phyloP scores from a whole-genome alignment of 73 alveolate species.

The Paramecium sonneborni region DNA sequence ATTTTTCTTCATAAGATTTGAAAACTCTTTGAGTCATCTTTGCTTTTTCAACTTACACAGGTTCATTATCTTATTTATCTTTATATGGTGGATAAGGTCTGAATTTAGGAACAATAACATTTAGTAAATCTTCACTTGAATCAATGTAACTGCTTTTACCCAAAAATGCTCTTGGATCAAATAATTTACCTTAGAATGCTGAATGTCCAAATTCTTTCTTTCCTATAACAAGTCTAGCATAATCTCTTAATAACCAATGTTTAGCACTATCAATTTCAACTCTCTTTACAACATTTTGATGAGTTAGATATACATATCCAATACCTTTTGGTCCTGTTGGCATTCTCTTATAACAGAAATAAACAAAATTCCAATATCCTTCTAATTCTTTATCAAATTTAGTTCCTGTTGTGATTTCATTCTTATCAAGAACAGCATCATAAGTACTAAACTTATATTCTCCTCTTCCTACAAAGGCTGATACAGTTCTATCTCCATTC shows the following conservation, averaged over 20 bases:
- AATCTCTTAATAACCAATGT: conserved; percentile 56
- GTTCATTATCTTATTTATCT: conserved; percentile 54
- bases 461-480: conserved; percentile 20
- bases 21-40: conserved; percentile 1
- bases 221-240: conserved; percentile 29
- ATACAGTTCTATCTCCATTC: conserved; percentile 36
- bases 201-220: conserved; percentile 51
- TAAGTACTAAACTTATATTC: conserved; percentile 2
- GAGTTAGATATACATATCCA: conserved; percentile 30
- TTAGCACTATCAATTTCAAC: conserved; percentile 42
- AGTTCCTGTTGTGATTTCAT: not conserved
- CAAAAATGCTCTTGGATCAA: conserved; percentile 30
- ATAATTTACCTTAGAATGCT: conserved; percentile 46
- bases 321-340: not conserved
- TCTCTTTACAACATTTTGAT: conserved; percentile 36
- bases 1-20: conserved; percentile 34
- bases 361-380: conserved; percentile 58
- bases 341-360: conserved; percentile 45
- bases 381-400: conserved; percentile 39
- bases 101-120: not conserved
- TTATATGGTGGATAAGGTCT: conserved; percentile 49
- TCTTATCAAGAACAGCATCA: conserved; percentile 29
- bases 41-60: not conserved
- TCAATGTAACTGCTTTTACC: conserved; percentile 1
- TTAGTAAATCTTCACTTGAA: conserved; percentile 1